Conservation (phyloP, 257 asterid genomes). For the Solanum infundibuliforme region DNA sequence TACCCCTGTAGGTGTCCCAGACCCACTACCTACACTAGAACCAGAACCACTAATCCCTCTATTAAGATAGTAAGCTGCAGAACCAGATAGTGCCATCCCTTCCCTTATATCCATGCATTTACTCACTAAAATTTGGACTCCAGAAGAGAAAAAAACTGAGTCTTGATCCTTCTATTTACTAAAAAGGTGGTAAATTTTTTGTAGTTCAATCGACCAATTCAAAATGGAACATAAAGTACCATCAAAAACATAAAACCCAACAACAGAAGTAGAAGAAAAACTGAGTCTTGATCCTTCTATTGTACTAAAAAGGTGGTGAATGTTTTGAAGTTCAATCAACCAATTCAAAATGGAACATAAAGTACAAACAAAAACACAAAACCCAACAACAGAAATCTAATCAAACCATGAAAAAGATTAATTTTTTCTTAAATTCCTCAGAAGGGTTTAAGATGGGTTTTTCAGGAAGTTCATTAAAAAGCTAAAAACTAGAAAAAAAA, state of each 20-base stretch:
- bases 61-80: constrained; percentile 53
- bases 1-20: constrained; percentile 19
- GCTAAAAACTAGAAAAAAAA: background rate
- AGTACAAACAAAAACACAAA: background rate
- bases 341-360: background rate
- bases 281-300: background rate
- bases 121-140: background rate
- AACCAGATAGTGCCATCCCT: constrained; percentile 42
- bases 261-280: background rate
- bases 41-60: constrained; percentile 47
- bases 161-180: background rate
- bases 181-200: background rate
- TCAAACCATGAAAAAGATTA: background rate
- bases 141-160: background rate
- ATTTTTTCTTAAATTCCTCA: background rate
- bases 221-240: background rate
- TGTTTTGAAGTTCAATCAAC: background rate
- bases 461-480: constrained; percentile 13
- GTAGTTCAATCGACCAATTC: background rate
- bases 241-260: background rate
- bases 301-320: background rate
- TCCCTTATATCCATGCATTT: constrained; percentile 11
- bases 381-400: background rate
- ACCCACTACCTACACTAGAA: constrained; percentile 18
- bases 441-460: constrained; percentile 61